Conservation (phyloP, 495 filamentous ascomycete genomes). For the Aspergillus incahuasiensis region DNA sequence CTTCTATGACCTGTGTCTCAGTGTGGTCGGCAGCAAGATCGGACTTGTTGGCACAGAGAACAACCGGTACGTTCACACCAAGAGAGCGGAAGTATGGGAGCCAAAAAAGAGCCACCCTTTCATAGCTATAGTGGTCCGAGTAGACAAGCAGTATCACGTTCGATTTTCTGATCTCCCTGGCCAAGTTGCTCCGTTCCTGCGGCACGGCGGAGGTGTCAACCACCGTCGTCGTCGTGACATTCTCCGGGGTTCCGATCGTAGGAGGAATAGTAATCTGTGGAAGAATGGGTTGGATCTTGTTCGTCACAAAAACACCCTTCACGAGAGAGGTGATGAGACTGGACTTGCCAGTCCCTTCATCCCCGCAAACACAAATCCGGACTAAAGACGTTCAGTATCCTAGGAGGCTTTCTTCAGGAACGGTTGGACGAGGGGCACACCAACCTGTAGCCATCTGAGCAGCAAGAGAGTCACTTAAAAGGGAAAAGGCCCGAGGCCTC, state of each 20-base stretch:
- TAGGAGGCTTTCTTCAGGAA: neutral
- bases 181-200: slow-evolving; percentile 80
- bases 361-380: slow-evolving; percentile 92
- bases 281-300: slow-evolving; percentile 90
- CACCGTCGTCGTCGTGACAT: slow-evolving; percentile 91
- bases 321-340: slow-evolving; percentile 62
- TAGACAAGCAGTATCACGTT: slow-evolving; percentile 98
- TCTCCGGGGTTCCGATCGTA: slow-evolving; percentile 81
- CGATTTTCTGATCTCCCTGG: slow-evolving; percentile 90
- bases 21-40: slow-evolving; percentile 68
- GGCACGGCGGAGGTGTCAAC: slow-evolving; percentile 95
- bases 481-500: neutral
- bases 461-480: slow-evolving; percentile 2
- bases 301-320: slow-evolving; percentile 88
- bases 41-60: slow-evolving; percentile 94
- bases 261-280: slow-evolving; percentile 92
- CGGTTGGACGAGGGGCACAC: neutral
- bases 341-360: slow-evolving; percentile 67
- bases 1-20: slow-evolving; percentile 78
- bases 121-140: slow-evolving; percentile 97
- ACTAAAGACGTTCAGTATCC: slow-evolving; percentile 49
- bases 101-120: slow-evolving; percentile 95
- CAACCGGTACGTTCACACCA: slow-evolving; percentile 96
- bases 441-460: slow-evolving; percentile 37
- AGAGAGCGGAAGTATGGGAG: slow-evolving; percentile 94